Evolutionary conservation across 305 asterid genomes (phyloP).

Genomic region (Fraxinus baroniana): DNA sequence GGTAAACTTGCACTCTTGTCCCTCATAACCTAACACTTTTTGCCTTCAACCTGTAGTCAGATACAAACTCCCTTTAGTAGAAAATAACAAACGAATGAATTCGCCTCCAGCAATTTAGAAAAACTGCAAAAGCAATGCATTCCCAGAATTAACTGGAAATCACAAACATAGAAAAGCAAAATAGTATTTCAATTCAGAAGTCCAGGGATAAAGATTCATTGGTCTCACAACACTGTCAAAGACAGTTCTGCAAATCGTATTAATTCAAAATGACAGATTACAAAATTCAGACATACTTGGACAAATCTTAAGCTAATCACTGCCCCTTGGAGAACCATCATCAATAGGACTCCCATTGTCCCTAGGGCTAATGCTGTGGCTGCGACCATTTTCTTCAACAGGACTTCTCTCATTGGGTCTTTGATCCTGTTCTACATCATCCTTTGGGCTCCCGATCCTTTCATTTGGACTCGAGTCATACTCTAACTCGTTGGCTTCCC

Average conservation of each 20-base stretch:
- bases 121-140: background rate
- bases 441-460: conserved; percentile 36
- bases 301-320: background rate
- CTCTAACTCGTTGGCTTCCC: background rate
- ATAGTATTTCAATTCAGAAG: background rate
- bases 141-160: background rate
- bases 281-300: background rate
- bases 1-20: background rate
- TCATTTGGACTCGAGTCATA: background rate
- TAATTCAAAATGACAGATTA: background rate
- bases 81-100: background rate
- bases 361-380: conserved; percentile 59
- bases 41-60: background rate
- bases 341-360: conserved; percentile 59
- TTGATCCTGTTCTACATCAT: conserved; percentile 35
- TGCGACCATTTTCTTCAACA: conserved; percentile 37
- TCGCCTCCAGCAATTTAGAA: background rate
- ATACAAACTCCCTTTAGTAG: background rate
- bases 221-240: background rate
- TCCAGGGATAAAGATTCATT: background rate
- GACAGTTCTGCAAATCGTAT: background rate
- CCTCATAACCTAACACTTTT: background rate
- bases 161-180: background rate
- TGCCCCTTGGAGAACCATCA: conserved; percentile 21
- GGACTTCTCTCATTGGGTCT: conserved; percentile 21